Evolutionary conservation across 805 yeast species (phyloP), one percentile per base, ranked within the genome.

Genomic region (Myxozyma geophila): DNA sequence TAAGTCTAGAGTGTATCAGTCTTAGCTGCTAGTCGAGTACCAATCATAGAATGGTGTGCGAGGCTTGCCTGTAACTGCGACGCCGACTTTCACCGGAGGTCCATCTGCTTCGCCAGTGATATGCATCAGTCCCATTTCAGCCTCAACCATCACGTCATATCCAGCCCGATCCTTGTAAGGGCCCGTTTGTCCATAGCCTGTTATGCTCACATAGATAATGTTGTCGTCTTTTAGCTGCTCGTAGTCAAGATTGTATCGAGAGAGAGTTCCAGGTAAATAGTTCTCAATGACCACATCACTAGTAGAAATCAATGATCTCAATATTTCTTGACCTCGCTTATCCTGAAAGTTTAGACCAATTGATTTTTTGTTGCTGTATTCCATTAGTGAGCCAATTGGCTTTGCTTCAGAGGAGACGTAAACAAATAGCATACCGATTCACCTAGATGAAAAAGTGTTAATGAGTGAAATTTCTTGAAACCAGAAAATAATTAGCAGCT

Each of bases 121-220:
- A 64, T 78, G 81, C 81, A 78, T 78, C 51, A 78, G 72, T 1
- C 81, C 81, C 67, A 77, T 76, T 66, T 78, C 81, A 7, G 81
- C 81, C 66, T 78, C 81, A 6, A 78, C 80, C 81, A 78, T 78
- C 51, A 78, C 55, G n/a, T 59, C 54, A 69, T 78, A 78, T 19
- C 81, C 81, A 2, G 81, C 79, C 13, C 81, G 72, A 37, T 70
- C 60, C 7, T 72, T 63, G 67, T 71, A 76, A 7, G 80, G 81
- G 0, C 81, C 81, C 1, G 78, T 74, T 59, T 78, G 81, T 40
- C 81, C 81, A 60, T 78, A 78, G 3, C 81, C 81, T 0, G 81
- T 77, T 59, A 78, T 77, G 50, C 76, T 71, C 13, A 78, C 74
- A 63, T 78, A 78, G 33, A 78, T 76, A 23, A 78, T 71, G 21